phyloP scores from a whole-genome alignment of 2,329 filamentous ascomycete species.

The Mycogone perniciosa region DNA sequence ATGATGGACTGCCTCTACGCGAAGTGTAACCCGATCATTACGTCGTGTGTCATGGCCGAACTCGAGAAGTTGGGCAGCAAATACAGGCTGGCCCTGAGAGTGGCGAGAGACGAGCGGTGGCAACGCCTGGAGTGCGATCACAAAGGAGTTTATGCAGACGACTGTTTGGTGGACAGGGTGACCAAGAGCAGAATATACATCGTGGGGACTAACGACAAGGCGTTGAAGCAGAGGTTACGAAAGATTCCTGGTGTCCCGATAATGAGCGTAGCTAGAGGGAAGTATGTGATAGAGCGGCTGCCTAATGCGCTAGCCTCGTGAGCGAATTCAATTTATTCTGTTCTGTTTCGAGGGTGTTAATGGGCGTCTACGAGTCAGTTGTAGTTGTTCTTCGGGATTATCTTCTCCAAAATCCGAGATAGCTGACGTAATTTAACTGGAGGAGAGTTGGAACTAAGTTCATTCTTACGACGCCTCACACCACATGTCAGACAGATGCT shows the following conservation, averaged over 20 bases:
- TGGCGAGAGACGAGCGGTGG: slow-evolving; percentile 86
- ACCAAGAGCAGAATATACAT: slow-evolving; percentile 72
- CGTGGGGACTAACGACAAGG: slow-evolving; percentile 70
- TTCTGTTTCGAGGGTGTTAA: not conserved
- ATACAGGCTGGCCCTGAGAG: slow-evolving; percentile 77
- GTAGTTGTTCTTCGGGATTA: too few species aligned
- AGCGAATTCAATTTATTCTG: slow-evolving; percentile 6
- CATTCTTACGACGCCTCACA: too few species aligned
- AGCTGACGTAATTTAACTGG: too few species aligned
- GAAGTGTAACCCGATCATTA: slow-evolving; percentile 84
- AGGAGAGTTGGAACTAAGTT: too few species aligned
- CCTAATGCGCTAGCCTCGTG: slow-evolving; percentile 68
- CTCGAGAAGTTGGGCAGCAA: slow-evolving; percentile 84
- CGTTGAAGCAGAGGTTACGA: slow-evolving; percentile 73
- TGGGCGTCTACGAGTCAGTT: not conserved
- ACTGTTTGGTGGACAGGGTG: slow-evolving; percentile 73
- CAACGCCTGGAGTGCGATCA: slow-evolving; percentile 83
- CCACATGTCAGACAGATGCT: too few species aligned
- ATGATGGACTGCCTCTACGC: slow-evolving; percentile 95
- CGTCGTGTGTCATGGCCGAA: slow-evolving; percentile 69
- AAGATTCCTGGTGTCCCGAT: slow-evolving; percentile 65
- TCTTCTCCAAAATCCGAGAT: slow-evolving; percentile 8
- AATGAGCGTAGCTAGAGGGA: slow-evolving; percentile 77
- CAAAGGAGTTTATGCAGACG: slow-evolving; percentile 76
- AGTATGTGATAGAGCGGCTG: slow-evolving; percentile 90